phyloP scores from a whole-genome alignment of 2,329 filamentous ascomycete species.

The Hymenoscyphus infarciens region DNA sequence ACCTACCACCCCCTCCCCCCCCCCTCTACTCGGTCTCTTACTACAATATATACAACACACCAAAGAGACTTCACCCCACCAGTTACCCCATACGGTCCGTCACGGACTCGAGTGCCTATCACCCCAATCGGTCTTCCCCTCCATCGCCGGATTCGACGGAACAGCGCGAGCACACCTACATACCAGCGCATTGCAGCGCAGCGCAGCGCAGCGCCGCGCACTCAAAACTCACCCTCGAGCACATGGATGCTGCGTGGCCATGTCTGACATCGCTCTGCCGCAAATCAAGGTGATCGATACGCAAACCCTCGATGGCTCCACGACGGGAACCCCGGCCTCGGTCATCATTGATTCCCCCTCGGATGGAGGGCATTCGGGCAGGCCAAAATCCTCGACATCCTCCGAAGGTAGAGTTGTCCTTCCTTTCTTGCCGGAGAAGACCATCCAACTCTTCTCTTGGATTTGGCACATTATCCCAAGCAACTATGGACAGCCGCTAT shows the following conservation, averaged over 20 bases:
- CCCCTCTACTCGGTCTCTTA: not conserved
- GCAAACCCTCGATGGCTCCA: slow-evolving; percentile 24
- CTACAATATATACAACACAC: not conserved
- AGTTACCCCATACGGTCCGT: not conserved
- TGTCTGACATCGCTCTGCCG: slow-evolving; percentile 32
- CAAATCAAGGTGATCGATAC: slow-evolving; percentile 33
- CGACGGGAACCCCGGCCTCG: slow-evolving; percentile 16
- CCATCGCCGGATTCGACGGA: not conserved
- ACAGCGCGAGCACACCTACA: not conserved
- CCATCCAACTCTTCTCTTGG: not conserved
- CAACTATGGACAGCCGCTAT: not conserved
- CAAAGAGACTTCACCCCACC: not conserved
- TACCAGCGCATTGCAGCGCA: not conserved
- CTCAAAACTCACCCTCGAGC: not conserved
- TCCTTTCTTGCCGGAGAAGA: not conserved
- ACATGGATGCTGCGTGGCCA: slow-evolving; percentile 28
- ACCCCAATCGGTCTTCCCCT: not conserved
- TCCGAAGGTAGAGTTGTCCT: slow-evolving; percentile 31
- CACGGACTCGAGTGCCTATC: too few species aligned
- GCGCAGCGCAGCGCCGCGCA: not conserved
- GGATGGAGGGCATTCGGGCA: slow-evolving; percentile 28
- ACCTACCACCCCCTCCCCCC: not conserved
- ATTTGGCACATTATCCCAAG: not conserved
- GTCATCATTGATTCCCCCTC: slow-evolving; percentile 28
- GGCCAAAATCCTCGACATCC: slow-evolving; percentile 31